A percentile compares a stretch with the other conserved stretches of the same genome.
phyloP scores from a whole-genome alignment of 2,329 filamentous ascomycete genomes.

The Neospermospora avenae region DNA sequence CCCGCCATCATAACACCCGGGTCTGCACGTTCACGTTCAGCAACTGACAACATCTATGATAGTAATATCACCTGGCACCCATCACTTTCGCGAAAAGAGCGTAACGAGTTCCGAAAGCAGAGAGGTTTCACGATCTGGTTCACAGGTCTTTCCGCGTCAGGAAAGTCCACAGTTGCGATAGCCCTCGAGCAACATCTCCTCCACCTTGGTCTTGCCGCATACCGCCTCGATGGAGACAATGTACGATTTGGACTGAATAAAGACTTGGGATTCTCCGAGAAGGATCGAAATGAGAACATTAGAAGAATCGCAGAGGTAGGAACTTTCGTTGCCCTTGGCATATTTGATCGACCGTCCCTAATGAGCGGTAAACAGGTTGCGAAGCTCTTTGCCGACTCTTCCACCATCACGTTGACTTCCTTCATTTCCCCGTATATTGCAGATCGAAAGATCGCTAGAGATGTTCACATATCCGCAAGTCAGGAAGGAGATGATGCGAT shows the following conservation, averaged over 20 bases:
- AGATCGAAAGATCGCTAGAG: slow-evolving; percentile 78
- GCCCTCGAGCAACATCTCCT: slow-evolving; percentile 96
- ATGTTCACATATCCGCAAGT: slow-evolving; percentile 65
- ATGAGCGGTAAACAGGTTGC: slow-evolving; percentile 59
- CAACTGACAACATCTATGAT: slow-evolving; percentile 13
- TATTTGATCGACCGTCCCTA: no score
- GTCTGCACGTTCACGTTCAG: background rate
- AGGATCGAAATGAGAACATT: slow-evolving; percentile 96
- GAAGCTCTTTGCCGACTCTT: slow-evolving; percentile 91
- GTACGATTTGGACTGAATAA: slow-evolving; percentile 98
- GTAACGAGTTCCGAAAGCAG: slow-evolving; percentile 73
- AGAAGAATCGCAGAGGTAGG: slow-evolving; percentile 80
- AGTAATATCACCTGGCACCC: slow-evolving; percentile 92
- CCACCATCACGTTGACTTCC: slow-evolving; percentile 84
- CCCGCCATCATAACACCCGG: slow-evolving; percentile 19
- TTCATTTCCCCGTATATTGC: slow-evolving; percentile 95
- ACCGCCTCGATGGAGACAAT: slow-evolving; percentile 97
- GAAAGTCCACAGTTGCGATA: slow-evolving; percentile 95
- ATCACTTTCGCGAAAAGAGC: slow-evolving; percentile 72
- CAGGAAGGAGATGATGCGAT: slow-evolving; percentile 59
- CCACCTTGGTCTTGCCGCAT: slow-evolving; percentile 76
- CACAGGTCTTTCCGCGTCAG: slow-evolving; percentile 91
- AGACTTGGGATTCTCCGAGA: slow-evolving; percentile 90
- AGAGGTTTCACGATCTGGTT: slow-evolving; percentile 96
- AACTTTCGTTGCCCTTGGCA: background rate